phyloP scores from a whole-genome alignment of 306 rosid genomes.

The Glycine tomentella region DNA sequence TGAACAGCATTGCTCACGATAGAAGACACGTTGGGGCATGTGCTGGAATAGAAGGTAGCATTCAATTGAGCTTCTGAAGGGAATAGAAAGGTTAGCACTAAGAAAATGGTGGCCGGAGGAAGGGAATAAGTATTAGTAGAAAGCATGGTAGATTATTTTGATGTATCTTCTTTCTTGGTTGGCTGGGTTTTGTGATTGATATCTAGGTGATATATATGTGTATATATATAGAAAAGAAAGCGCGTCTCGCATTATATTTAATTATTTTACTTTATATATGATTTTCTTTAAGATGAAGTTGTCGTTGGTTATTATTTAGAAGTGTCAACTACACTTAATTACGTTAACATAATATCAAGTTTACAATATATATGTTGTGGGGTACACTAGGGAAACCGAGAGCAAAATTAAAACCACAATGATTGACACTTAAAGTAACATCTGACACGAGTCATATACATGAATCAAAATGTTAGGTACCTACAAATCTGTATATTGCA shows the following conservation, averaged over 20 bases:
- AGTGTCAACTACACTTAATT: not conserved
- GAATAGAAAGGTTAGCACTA: conserved; percentile 17
- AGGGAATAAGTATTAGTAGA: conserved; percentile 5
- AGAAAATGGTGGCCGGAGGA: conserved; percentile 23
- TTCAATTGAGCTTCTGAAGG: conserved; percentile 60
- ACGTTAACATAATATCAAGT: not conserved
- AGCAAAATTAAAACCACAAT: conserved; percentile 11
- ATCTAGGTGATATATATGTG: not conserved
- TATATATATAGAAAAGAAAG: conserved; percentile 40
- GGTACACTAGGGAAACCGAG: not conserved
- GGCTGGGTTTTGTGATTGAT: conserved; percentile 2
- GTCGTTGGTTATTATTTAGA: not conserved
- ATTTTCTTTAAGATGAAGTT: conserved; percentile 17
- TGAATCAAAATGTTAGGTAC: not conserved
- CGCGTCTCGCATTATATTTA: conserved; percentile 39
- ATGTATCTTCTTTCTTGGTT: not conserved
- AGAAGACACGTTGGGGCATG: conserved; percentile 68
- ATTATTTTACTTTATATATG: not conserved
- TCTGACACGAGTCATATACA: not conserved
- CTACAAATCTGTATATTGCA: not conserved
- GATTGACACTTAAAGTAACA: conserved; percentile 28
- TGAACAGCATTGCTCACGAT: conserved; percentile 57
- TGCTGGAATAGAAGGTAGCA: conserved; percentile 62
- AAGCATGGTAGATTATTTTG: conserved; percentile 48
- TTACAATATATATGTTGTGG: not conserved